These are phyloP conservation scores for Rhinocladiella mackenziei DNA, from an alignment of 2,329 filamentous ascomycete species.

Conservation along the genomic window DNA sequence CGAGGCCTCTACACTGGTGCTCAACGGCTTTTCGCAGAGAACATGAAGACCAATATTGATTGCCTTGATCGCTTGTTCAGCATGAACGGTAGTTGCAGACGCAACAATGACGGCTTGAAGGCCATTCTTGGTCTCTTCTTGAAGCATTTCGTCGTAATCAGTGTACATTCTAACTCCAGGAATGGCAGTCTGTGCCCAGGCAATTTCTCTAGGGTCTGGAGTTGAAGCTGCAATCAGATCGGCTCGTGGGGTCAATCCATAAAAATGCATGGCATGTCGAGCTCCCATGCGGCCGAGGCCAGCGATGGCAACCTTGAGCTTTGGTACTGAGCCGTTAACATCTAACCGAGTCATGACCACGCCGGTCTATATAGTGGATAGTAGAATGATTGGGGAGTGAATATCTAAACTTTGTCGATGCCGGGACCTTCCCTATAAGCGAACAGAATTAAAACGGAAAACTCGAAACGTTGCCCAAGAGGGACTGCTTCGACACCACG, in stretches of 20 bases:
- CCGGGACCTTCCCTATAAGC: too few species aligned
- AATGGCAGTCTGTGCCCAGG: constrained; percentile 51
- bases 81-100: constrained; percentile 54
- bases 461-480: too few species aligned
- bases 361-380: too few species aligned
- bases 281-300: too few species aligned
- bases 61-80: constrained; percentile 55
- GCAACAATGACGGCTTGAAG: constrained; percentile 55
- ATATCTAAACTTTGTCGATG: too few species aligned
- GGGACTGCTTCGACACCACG: too few species aligned
- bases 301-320: constrained; percentile 45
- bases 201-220: constrained; percentile 44
- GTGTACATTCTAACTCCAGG: constrained; percentile 52
- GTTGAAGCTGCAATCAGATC: constrained; percentile 49
- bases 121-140: constrained; percentile 48
- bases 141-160: constrained; percentile 56
- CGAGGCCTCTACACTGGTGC: constrained; percentile 58
- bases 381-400: too few species aligned
- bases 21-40: constrained; percentile 53
- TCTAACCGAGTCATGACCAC: too few species aligned
- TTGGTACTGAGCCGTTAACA: too few species aligned
- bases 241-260: constrained; percentile 47
- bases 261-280: constrained; percentile 49
- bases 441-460: too few species aligned
- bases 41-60: constrained; percentile 54